Evolutionary conservation across 352 stramenopile genomes (phyloP), one percentile per base, ranked within the genome.

Genomic region (Phytophthora citricola): DNA sequence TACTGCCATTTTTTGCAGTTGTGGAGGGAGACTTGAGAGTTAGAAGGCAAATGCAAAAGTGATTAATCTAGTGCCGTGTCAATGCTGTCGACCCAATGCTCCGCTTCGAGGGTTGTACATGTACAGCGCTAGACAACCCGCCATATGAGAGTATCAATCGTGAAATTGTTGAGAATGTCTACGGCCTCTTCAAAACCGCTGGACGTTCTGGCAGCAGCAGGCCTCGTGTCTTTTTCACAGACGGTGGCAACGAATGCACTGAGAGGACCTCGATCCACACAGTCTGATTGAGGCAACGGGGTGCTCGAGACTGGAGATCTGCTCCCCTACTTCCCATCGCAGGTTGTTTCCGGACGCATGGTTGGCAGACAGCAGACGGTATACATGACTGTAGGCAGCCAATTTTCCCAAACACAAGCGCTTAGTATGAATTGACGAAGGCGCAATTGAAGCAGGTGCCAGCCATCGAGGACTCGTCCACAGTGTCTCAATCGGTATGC

Each of bases 41-140:
- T 46, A 20, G 20, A 51, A 46, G 57, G 64, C 49, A 58, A 58
- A 61, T 62, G 55, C 20, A 39, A 38, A 58, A 62, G 57, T 71
- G 63, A 58, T 49, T 4, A 17, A 34, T 56, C 15, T 11, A 8
- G 22, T 27, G 40, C n/a, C 17, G 22, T 46, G 40, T 1, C 14
- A 8, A 20, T 43, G 1, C 6, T 34, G 31, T 34, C 8, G 31
- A 34, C 4, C 4, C 1, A 7, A 12, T 11, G 7, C 29, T 11
- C 29, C 27, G 3, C 8, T 31, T 5, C 4, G 27, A 11, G 31
- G 8, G 7, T 34, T 31, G 27, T 31, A 31, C 27, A 5, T 31
- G 27, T 34, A 9, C 2, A 34, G 7, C 31, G 32, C 17, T 20
- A 20, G 17, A 20, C 17, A 20, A 20, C 17, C 4, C 20, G 17